Evolutionary conservation across 2,329 filamentous ascomycete genomes (phyloP), one percentile per base, ranked within the genome.

Genomic region (Botrytis elliptica): DNA sequence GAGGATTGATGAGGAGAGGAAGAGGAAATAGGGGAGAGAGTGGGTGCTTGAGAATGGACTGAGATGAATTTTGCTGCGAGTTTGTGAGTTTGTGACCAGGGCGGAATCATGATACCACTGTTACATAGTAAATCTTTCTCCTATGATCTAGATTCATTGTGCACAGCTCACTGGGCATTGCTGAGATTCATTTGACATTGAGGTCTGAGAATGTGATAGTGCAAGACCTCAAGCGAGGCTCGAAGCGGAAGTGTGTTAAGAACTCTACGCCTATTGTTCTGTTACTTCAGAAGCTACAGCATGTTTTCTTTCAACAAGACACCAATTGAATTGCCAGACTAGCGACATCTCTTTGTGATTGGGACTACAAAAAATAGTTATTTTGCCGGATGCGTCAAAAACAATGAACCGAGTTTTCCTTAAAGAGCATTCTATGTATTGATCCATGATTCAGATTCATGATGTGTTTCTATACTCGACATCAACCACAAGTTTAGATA

Each of bases 1-100:
- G 25, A 36, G n/a, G n/a, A 62, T 74, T 55, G 70, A 69, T 38
- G 70, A 71, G 65, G 59, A 63, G 38, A 64, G 36, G 40, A 71
- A 25, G 68, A 33, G 3, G 33, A 33, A 33, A 0, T 33, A 33
- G 36, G 22, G 62, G 16, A 36, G 59, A 49, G 20, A 33, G n/a
- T 25, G 7, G 18, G 29, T 29, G 18, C 2, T 42, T 68, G 16
- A 42, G n/a, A n/a, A 7, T 36, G 4, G 6, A 0, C 1, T 1
- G 52, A 18, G 52, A 6, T 7, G 9, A 5, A 3, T 18, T 0
- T 55, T 18, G 14, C 8, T 55, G 3, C 7, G 52, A 1, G 52
- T 16, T 22, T 70, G 55, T 20, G 46, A n/a, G 6, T 42, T 62
- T 42, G 9, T 44, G 42, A n/a, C 10, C 33, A 40, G 22, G 25